phyloP scores from a whole-genome alignment of 352 stramenopile species.

The Pythium apleroticum region DNA sequence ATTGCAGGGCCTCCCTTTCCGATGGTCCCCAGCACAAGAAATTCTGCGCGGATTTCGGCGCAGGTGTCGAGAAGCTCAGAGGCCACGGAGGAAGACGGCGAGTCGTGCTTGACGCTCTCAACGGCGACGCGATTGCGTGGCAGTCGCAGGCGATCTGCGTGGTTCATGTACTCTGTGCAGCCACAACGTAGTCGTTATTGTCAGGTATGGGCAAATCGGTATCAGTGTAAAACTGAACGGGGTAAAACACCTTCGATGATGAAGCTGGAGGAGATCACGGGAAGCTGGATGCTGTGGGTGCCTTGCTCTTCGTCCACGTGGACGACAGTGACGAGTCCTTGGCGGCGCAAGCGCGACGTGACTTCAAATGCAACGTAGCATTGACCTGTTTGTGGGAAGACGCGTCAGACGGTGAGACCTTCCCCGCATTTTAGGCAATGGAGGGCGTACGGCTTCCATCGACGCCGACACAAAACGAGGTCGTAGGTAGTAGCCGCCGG shows the following conservation, averaged over 20 bases:
- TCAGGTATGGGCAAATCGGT: too few relatives aligned
- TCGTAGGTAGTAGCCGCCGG: slow-evolving; percentile 41
- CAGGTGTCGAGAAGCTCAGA: slow-evolving; percentile 38
- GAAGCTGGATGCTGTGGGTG: slow-evolving; percentile 46
- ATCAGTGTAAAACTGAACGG: too few relatives aligned
- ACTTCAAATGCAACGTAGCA: slow-evolving; percentile 62
- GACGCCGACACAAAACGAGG: slow-evolving; percentile 52
- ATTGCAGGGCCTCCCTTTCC: slow-evolving; percentile 61
- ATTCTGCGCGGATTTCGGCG: slow-evolving; percentile 32
- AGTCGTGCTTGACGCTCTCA: slow-evolving; percentile 25
- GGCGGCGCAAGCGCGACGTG: slow-evolving; percentile 41
- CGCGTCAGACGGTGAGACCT: background rate
- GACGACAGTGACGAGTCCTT: slow-evolving; percentile 45
- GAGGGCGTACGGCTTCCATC: slow-evolving; percentile 61
- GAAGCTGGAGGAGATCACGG: slow-evolving; percentile 58
- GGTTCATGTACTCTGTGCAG: slow-evolving; percentile 51
- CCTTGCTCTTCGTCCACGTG: slow-evolving; percentile 49
- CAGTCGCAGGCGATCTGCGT: slow-evolving; percentile 42
- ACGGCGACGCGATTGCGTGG: slow-evolving; percentile 44
- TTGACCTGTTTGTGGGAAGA: slow-evolving; percentile 38
- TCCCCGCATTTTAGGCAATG: background rate
- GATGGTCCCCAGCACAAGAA: slow-evolving; percentile 55
- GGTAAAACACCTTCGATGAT: slow-evolving; percentile 58
- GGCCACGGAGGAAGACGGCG: slow-evolving; percentile 27
- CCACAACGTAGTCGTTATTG: slow-evolving; percentile 40